Base-by-base conservation (phyloP, 106 monocot species). In the Platanthera zijinensis region DNA sequence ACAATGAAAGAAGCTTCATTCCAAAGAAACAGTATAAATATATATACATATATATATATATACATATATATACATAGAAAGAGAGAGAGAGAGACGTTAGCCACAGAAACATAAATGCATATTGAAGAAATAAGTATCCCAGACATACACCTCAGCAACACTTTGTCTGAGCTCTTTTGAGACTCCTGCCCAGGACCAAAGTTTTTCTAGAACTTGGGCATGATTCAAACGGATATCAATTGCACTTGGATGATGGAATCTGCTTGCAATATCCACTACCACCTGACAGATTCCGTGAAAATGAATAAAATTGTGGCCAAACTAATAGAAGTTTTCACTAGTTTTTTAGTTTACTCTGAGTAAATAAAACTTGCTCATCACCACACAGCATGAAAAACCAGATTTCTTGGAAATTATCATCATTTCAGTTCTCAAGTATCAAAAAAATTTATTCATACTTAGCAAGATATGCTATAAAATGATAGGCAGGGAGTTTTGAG, bases 131-230 rank as follows among this genome's bases (percentile, higher is more conserved):
- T 12, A 51, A 71, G 13, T 57, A 80, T 10, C 13, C 80, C 2
- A 62, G 48, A 74, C 74, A 80, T 87, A 80, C 86, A 97, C 96
- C 87, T 99, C 91, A 62, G 91, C 91, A 51, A 99, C 91, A 82
- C 57, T 82, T 82, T 91, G 89, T 76, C 89, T 68, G 7, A 74
- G 81, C 53, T 89, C 87, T 4, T 50, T 66, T 9, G 88, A 69
- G 71, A 99, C 83, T 77, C 93, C 91, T 63, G 86, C 86, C 97
- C 97, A 99, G 25, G 89, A 87, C 88, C 91, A 99, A 74, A 99
- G 80, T 54, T 89, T 86, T 82, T 92, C 87, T 53, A 91, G 84
- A 52, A 94, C 68, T 80, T 85, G 81, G 51, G 85, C 83, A 79
- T 97, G 97, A 89, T 91, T 94, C 69, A 97, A 78, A 77, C 82